Conservation (phyloP, 352 stramenopile genomes). For the Phytopythium cucurbitacearum region DNA sequence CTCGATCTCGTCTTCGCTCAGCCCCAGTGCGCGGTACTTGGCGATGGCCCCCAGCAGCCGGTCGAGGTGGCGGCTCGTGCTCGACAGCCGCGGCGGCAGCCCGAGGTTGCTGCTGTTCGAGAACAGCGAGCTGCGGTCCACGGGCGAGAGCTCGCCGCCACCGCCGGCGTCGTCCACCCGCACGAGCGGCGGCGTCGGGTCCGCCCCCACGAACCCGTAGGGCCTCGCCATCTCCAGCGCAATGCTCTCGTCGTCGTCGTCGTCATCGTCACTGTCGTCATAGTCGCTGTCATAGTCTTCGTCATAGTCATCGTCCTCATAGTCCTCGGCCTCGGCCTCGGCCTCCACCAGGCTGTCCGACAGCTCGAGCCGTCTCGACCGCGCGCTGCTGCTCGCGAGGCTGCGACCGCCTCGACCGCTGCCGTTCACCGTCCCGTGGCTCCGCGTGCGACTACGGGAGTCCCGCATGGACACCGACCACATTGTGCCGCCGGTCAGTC, state of each 20-base stretch:
- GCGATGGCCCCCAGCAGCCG: constrained; percentile 56
- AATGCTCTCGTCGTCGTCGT: constrained; percentile 68
- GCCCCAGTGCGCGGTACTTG: constrained; percentile 46
- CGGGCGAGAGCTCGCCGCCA: background rate
- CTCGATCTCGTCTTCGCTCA: constrained; percentile 68
- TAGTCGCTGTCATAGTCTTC: constrained; percentile 35
- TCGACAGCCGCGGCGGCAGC: constrained; percentile 51
- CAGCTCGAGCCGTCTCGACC: background rate
- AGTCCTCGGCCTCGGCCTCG: constrained; percentile 21
- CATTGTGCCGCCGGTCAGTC: constrained; percentile 46
- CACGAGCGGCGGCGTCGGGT: constrained; percentile 22
- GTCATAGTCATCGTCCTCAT: constrained; percentile 37
- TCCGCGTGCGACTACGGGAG: background rate
- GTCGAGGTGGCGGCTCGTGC: constrained; percentile 55
- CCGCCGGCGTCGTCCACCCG: background rate
- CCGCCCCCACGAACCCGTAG: constrained; percentile 23
- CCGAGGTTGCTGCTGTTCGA: constrained; percentile 53
- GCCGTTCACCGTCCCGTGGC: constrained; percentile 4
- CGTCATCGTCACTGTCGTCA: constrained; percentile 31
- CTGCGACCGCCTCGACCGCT: constrained; percentile 15
- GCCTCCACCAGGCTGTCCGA: constrained; percentile 16
- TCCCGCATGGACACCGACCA: background rate
- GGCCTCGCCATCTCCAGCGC: constrained; percentile 67
- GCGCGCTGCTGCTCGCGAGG: constrained; percentile 25
- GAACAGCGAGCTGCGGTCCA: constrained; percentile 40